Evolutionary conservation across 148 eudicot species (phyloP).

Genomic region (Drosera capensis): DNA sequence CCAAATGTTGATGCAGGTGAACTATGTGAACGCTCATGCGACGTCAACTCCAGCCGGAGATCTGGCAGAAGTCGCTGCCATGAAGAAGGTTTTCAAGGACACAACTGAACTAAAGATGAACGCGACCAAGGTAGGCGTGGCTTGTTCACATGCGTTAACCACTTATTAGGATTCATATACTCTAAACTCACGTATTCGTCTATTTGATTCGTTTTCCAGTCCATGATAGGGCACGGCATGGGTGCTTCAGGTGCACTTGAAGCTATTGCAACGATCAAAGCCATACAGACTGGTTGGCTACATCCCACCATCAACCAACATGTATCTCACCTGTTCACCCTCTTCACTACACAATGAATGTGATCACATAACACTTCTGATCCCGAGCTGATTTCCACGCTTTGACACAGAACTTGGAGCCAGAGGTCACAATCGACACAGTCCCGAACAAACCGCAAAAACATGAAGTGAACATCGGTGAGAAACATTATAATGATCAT

Average conservation of each 20-base stretch:
- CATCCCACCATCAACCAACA: constrained; percentile 58
- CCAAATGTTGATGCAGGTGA: too few relatives aligned
- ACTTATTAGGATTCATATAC: too few relatives aligned
- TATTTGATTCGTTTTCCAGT: constrained; percentile 13
- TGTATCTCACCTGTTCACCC: constrained; percentile 11
- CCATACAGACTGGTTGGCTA: constrained; percentile 54
- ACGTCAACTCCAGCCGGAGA: constrained; percentile 18
- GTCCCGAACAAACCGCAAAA: constrained; percentile 42
- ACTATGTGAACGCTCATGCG: constrained; percentile 17
- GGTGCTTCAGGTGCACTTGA: constrained; percentile 60
- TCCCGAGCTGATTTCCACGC: too few relatives aligned
- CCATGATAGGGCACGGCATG: constrained; percentile 50
- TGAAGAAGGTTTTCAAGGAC: constrained; percentile 21
- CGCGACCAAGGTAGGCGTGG: constrained; percentile 24
- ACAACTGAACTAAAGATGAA: constrained; percentile 20
- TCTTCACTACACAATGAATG: not conserved
- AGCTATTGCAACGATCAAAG: constrained; percentile 55
- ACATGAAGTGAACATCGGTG: constrained; percentile 54
- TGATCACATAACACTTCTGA: not conserved
- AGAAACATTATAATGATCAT: not conserved
- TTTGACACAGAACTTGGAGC: constrained; percentile 31
- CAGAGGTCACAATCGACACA: constrained; percentile 42
- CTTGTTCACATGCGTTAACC: too few relatives aligned
- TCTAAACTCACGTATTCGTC: too few relatives aligned
- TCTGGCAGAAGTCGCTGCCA: constrained; percentile 16